phyloP scores from a whole-genome alignment of 768 basidiomycete species.

The Boletus subcaerulescens region DNA sequence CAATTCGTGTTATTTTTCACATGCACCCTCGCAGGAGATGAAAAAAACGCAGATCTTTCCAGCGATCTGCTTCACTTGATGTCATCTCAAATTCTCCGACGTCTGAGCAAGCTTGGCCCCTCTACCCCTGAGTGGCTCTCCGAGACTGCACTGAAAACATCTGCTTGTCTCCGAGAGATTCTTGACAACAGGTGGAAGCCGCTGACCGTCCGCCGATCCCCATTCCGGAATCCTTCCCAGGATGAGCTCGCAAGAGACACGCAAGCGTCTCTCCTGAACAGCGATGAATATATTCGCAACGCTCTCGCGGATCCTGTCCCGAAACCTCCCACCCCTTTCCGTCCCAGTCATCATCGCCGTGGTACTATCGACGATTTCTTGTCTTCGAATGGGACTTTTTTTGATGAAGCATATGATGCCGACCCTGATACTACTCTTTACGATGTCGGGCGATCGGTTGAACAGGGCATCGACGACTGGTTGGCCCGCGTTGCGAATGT shows the following conservation, averaged over 20 bases:
- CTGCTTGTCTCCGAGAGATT: constrained; percentile 7
- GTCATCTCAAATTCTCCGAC: constrained; percentile 19
- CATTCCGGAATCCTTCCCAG: constrained; percentile 11
- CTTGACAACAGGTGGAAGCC: constrained; percentile 35
- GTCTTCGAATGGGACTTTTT: neutral
- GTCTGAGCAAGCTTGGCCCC: constrained; percentile 16
- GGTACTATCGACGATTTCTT: too few species aligned
- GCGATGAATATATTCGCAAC: too few species aligned
- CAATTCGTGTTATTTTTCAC: constrained; percentile 43
- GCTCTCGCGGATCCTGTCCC: too few species aligned
- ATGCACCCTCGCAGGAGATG: constrained; percentile 20
- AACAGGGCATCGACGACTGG: too few species aligned
- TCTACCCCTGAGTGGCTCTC: constrained; percentile 29
- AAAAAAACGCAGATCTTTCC: constrained; percentile 6
- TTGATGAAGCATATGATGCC: neutral
- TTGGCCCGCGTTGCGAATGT: too few species aligned
- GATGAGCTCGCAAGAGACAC: too few species aligned
- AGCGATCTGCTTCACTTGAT: constrained; percentile 27
- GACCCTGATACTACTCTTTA: constrained; percentile 24
- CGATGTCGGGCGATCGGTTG: constrained; percentile 29
- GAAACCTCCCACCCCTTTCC: too few species aligned
- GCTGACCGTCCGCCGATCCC: constrained; percentile 24
- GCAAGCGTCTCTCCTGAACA: too few species aligned
- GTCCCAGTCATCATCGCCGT: too few species aligned
- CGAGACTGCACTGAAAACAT: constrained; percentile 36